Conservation (phyloP, 2,329 filamentous ascomycete genomes). For the Xylaria sp. region DNA sequence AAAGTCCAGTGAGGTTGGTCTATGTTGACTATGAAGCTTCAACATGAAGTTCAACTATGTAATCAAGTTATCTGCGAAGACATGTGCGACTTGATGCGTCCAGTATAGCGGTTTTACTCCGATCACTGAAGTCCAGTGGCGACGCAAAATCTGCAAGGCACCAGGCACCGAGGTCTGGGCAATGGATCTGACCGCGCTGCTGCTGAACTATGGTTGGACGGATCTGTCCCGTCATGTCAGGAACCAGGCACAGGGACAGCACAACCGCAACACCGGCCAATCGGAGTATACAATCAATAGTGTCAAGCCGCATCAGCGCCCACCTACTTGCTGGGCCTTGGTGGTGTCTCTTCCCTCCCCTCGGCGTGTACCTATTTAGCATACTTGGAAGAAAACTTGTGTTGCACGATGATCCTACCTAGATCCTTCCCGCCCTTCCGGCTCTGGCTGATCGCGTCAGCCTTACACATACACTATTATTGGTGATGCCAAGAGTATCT, state of each 20-base stretch:
- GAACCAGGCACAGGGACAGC: conserved; percentile 27
- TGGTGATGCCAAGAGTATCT: neutral
- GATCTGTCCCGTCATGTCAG: conserved; percentile 27
- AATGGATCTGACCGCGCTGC: conserved; percentile 12
- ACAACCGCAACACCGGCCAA: conserved; percentile 20
- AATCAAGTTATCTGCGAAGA: neutral
- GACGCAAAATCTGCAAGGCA: conserved; percentile 30
- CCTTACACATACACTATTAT: conserved; percentile 18
- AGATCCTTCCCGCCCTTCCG: conserved; percentile 18
- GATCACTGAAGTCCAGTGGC: conserved; percentile 10
- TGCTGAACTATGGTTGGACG: conserved; percentile 5
- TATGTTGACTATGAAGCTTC: no score
- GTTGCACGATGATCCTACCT: neutral
- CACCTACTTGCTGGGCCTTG: neutral
- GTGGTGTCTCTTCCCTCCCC: neutral
- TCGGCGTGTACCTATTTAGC: neutral
- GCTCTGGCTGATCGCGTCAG: conserved; percentile 21
- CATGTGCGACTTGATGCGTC: conserved; percentile 10
- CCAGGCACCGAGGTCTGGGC: conserved; percentile 28
- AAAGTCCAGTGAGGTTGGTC: neutral
- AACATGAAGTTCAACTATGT: no score
- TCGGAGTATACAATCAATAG: conserved; percentile 10
- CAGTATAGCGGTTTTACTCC: conserved; percentile 14
- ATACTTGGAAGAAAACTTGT: conserved; percentile 2
- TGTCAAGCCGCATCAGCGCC: conserved; percentile 11